Conservation (phyloP, 768 basidiomycete genomes). For the Phylloporus sp. region DNA sequence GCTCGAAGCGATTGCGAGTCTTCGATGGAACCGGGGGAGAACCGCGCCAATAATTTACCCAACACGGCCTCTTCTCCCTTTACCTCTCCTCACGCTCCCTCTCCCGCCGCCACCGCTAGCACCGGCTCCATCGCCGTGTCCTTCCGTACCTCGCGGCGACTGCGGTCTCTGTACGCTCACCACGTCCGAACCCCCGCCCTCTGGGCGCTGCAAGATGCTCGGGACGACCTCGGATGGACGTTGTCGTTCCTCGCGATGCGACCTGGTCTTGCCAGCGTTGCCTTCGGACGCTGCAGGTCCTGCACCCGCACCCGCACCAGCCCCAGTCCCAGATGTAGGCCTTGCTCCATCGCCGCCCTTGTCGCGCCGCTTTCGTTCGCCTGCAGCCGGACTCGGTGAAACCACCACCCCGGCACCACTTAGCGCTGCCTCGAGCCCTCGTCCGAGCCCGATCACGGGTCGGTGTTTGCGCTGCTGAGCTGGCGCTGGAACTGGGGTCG, state of each 20-base stretch:
- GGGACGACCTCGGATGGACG: slow-evolving; percentile 5
- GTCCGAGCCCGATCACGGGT: slow-evolving; percentile 56
- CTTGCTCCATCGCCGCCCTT: slow-evolving; percentile 31
- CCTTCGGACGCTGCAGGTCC: background rate
- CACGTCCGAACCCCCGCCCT: slow-evolving; percentile 11
- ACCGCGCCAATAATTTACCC: no score
- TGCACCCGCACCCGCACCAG: background rate
- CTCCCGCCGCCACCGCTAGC: slow-evolving; percentile 7
- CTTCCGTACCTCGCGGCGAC: slow-evolving; percentile 8
- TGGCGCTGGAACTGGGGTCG: background rate
- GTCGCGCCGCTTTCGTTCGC: slow-evolving; percentile 35
- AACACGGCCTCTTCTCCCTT: slow-evolving; percentile 32
- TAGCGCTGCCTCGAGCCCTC: slow-evolving; percentile 71
- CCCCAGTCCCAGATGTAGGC: background rate
- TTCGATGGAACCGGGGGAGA: no score
- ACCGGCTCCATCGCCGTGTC: background rate
- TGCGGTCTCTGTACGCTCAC: slow-evolving; percentile 9
- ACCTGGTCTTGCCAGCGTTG: slow-evolving; percentile 8
- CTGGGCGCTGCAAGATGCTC: slow-evolving; percentile 26
- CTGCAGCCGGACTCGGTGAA: slow-evolving; percentile 4
- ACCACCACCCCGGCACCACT: slow-evolving; percentile 52
- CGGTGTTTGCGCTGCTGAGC: slow-evolving; percentile 40
- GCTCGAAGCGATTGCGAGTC: no score
- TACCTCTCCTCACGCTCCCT: slow-evolving; percentile 25
- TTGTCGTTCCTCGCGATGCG: slow-evolving; percentile 13